phyloP scores from a whole-genome alignment of 192 early-diverging fungal species.

The Coemansia brasiliensis region DNA sequence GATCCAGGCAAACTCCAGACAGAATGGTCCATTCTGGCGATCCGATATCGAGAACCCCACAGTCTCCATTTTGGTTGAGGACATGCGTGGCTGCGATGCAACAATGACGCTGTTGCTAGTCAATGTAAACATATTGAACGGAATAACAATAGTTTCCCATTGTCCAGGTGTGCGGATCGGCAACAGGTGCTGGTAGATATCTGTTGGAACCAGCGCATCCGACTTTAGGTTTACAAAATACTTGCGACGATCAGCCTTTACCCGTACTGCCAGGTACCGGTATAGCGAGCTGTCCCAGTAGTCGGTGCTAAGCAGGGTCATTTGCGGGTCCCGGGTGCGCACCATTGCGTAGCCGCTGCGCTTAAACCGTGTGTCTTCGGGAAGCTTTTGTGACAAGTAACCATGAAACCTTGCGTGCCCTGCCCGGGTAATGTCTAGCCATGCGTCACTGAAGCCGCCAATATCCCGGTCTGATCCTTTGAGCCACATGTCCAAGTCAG shows the following conservation, averaged over 20 bases:
- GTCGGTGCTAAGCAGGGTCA: conserved; percentile 73
- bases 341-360: conserved; percentile 92
- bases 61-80: conserved; percentile 78
- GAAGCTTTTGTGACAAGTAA: conserved; percentile 75
- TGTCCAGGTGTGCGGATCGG: conserved; percentile 82
- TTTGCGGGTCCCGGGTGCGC: conserved; percentile 67
- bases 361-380: conserved; percentile 67
- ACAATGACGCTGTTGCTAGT: conserved; percentile 88
- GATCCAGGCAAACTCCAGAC: conserved; percentile 88
- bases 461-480: conserved; percentile 91
- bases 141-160: conserved; percentile 92
- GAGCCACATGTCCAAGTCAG: conserved; percentile 72
- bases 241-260: conserved; percentile 78
- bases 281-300: conserved; percentile 84
- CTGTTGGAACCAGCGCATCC: conserved; percentile 75
- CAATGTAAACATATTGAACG: conserved; percentile 89
- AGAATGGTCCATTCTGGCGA: conserved; percentile 79
- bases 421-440: conserved; percentile 69
- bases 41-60: conserved; percentile 87
- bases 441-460: conserved; percentile 78
- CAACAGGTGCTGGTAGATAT: conserved; percentile 92
- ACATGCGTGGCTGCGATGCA: conserved; percentile 83
- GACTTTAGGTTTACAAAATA: conserved; percentile 94
- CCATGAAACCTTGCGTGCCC: conserved; percentile 77
- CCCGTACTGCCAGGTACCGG: conserved; percentile 79